A percentile compares a stretch with the other conserved stretches of the same genome.
Evolutionary conservation across 345 rosid genomes (phyloP).

Genomic region (Aethionema arabicum): DNA sequence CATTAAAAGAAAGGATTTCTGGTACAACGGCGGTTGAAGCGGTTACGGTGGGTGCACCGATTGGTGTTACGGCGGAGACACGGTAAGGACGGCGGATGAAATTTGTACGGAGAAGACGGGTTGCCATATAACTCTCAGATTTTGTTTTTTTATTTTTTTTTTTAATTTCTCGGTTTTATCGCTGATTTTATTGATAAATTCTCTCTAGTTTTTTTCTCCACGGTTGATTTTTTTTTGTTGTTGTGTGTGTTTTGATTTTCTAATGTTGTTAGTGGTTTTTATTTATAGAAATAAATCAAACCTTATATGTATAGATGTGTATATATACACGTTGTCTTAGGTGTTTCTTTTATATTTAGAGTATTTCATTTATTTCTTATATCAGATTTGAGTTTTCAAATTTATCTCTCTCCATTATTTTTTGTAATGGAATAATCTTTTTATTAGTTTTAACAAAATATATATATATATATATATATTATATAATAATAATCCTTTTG

Average conservation of each 20-base stretch:
- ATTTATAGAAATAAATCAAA: constrained; percentile 26
- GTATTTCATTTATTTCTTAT: too few relatives aligned
- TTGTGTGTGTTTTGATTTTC: constrained; percentile 22
- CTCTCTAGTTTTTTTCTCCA: background rate
- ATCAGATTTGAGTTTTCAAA: too few relatives aligned
- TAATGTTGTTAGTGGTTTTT: constrained; percentile 9
- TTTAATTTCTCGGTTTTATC: constrained; percentile 26
- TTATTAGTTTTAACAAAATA: too few relatives aligned
- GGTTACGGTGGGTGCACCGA: constrained; percentile 43
- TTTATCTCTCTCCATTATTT: too few relatives aligned
- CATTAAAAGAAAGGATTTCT: constrained; percentile 30
- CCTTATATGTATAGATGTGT: constrained; percentile 27
- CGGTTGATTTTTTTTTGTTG: constrained; percentile 7
- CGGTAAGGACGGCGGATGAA: constrained; percentile 41
- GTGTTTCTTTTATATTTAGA: constrained; percentile 25
- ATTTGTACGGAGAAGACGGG: constrained; percentile 43
- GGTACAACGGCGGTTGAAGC: constrained; percentile 43
- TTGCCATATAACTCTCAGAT: constrained; percentile 48
- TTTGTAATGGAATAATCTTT: too few relatives aligned
- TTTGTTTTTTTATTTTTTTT: constrained; percentile 13
- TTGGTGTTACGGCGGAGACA: constrained; percentile 40
- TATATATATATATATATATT: too few relatives aligned
- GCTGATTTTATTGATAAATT: background rate
- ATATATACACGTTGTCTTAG: constrained; percentile 30
- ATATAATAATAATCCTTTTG: too few relatives aligned